Evolutionary conservation across 2,329 filamentous ascomycete species (phyloP).

Genomic region (Colletotrichum trifolii): DNA sequence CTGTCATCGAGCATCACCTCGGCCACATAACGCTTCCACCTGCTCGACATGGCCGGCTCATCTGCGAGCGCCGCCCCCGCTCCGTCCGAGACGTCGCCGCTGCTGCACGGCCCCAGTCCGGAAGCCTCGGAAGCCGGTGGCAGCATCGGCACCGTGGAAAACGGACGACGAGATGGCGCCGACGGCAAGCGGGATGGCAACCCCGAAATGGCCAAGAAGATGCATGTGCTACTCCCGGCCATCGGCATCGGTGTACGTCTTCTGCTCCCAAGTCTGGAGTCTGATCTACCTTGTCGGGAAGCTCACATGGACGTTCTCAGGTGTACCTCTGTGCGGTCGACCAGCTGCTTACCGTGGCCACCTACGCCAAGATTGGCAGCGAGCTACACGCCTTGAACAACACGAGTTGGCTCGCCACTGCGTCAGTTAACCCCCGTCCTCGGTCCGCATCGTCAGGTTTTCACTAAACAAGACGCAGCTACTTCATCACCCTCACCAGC

Average conservation of each 20-base stretch:
- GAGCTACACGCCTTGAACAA: slow-evolving; percentile 79
- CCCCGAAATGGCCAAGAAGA: slow-evolving; percentile 47
- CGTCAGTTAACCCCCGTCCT: slow-evolving; percentile 43
- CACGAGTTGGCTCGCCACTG: slow-evolving; percentile 78
- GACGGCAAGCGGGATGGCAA: slow-evolving; percentile 37
- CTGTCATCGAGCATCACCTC: neutral
- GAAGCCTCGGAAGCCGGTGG: slow-evolving; percentile 17
- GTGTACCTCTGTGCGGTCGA: slow-evolving; percentile 79
- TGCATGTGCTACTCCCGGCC: slow-evolving; percentile 51
- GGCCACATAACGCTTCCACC: neutral
- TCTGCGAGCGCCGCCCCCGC: slow-evolving; percentile 16
- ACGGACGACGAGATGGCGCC: slow-evolving; percentile 28
- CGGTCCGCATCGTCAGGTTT: neutral
- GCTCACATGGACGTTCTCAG: slow-evolving; percentile 50
- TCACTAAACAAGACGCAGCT: slow-evolving; percentile 49
- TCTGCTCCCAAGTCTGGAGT: neutral
- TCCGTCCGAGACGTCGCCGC: slow-evolving; percentile 43
- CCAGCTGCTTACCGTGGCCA: slow-evolving; percentile 81
- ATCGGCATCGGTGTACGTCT: slow-evolving; percentile 50
- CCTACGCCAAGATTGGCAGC: slow-evolving; percentile 81
- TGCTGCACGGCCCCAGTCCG: slow-evolving; percentile 38
- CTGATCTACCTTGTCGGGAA: neutral
- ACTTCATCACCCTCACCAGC: slow-evolving; percentile 79
- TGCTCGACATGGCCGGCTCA: slow-evolving; percentile 17
- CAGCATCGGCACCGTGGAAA: slow-evolving; percentile 16